Conservation (phyloP, 495 filamentous ascomycete genomes). For the Aspergillus egyptiacus region DNA sequence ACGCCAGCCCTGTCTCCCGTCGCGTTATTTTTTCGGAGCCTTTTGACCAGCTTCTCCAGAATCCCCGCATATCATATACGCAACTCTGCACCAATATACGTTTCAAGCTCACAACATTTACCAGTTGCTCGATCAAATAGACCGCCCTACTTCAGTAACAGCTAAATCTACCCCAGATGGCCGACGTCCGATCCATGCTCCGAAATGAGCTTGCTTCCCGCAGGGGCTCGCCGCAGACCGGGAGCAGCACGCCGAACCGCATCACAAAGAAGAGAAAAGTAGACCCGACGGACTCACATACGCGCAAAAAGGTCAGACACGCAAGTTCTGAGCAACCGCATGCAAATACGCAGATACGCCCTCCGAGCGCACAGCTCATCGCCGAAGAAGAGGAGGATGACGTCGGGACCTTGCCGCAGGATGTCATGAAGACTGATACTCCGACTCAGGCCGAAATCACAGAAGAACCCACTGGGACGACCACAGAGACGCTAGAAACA, state of each 20-base stretch:
- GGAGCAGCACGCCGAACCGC: conserved; percentile 33
- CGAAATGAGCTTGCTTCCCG: conserved; percentile 75
- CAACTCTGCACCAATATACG: neutral
- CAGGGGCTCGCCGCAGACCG: conserved; percentile 50
- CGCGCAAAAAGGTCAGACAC: conserved; percentile 45
- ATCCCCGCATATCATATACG: conserved; percentile 19
- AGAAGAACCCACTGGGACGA: conserved; percentile 12
- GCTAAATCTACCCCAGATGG: conserved; percentile 47
- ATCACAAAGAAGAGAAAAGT: conserved; percentile 56
- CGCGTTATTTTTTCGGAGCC: conserved; percentile 18
- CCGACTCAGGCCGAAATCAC: conserved; percentile 16
- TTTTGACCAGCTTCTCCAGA: conserved; percentile 18
- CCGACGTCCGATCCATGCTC: conserved; percentile 76
- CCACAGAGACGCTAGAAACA: conserved; percentile 13
- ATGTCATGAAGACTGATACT: conserved; percentile 24
- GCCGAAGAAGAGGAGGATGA: conserved; percentile 17
- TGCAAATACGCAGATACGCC: conserved; percentile 20
- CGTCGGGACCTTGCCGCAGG: conserved; percentile 30
- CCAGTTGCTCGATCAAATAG: neutral
- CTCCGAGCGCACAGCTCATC: conserved; percentile 23
- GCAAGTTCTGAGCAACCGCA: conserved; percentile 25
- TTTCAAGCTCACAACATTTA: neutral
- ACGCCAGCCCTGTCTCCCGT: conserved; percentile 9
- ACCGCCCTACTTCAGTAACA: neutral
- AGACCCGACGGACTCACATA: conserved; percentile 39